Percentiles rank a stretch among this genome's conserved stretches.
These are phyloP conservation scores for Heterobasidion irregulare DNA, from an alignment of 1,284 basidiomycete genomes.

Conservation along the genomic window DNA sequence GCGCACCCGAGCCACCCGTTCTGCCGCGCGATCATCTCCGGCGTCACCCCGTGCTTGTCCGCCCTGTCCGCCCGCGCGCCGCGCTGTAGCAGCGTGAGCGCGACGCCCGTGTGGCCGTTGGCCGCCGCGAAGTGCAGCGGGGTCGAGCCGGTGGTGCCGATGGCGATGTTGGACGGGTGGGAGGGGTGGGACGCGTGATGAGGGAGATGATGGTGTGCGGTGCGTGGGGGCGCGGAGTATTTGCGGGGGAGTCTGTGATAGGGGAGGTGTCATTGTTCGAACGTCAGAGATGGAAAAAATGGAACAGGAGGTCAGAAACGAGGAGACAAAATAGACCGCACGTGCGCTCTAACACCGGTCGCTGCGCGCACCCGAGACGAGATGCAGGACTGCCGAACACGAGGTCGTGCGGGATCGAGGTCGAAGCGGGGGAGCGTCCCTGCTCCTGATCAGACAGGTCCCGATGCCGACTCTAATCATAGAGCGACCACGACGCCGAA, in stretches of 20 bases:
- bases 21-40: conserved; percentile 63
- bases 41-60: conserved; percentile 84
- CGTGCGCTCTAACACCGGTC: too few species aligned
- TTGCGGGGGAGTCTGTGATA: neutral
- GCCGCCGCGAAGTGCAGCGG: conserved; percentile 94
- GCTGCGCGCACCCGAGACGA: too few species aligned
- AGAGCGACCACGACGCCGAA: too few species aligned
- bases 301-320: neutral
- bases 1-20: conserved; percentile 63
- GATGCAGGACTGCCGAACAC: too few species aligned
- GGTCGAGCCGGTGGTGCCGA: conserved; percentile 79
- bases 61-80: conserved; percentile 72
- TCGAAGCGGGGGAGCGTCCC: too few species aligned
- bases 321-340: neutral
- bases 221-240: conserved; percentile 74
- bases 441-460: too few species aligned
- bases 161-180: conserved; percentile 55
- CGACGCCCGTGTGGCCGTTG: conserved; percentile 75
- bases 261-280: neutral
- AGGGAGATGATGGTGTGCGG: conserved; percentile 72
- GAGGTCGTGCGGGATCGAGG: too few species aligned
- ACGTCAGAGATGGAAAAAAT: neutral
- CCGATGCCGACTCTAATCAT: too few species aligned
- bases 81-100: conserved; percentile 68
- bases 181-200: conserved; percentile 70